phyloP scores from a whole-genome alignment of 2,329 filamentous ascomycete genomes.

The Pseudogymnoascus sp. region DNA sequence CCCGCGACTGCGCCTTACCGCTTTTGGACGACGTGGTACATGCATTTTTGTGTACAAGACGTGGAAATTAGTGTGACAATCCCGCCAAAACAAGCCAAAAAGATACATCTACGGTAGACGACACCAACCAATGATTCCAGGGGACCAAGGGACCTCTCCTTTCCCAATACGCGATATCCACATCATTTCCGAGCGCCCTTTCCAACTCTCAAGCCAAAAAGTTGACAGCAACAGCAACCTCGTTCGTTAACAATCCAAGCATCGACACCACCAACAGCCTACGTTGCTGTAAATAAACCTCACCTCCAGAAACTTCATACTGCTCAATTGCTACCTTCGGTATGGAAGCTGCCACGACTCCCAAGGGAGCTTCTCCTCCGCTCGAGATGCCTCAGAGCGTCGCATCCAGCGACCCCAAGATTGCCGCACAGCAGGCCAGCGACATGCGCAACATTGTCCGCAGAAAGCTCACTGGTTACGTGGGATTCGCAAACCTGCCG shows the following conservation, averaged over 20 bases:
- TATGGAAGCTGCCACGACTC: not conserved
- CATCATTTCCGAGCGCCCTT: constrained; percentile 7
- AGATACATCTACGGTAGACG: not conserved
- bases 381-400: constrained; percentile 27
- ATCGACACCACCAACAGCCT: not conserved
- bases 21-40: not conserved
- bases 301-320: constrained; percentile 5
- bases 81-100: not conserved
- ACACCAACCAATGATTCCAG: not conserved
- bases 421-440: constrained; percentile 30
- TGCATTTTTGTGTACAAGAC: not conserved
- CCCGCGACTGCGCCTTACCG: not conserved
- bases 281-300: not conserved
- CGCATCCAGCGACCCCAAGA: constrained; percentile 29
- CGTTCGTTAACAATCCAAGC: not conserved
- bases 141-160: constrained; percentile 7
- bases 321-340: constrained; percentile 4
- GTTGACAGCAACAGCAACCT: not conserved
- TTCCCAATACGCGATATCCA: constrained; percentile 6
- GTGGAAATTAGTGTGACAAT: not conserved
- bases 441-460: constrained; percentile 75
- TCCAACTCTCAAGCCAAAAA: constrained; percentile 7
- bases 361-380: constrained; percentile 10
- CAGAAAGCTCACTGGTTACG: constrained; percentile 95
- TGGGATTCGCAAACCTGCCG: constrained; percentile 95